These are phyloP conservation scores for Bryum argenteum DNA, from an alignment of 225 moss, liverwort and hornwort species.

Conservation along the genomic window DNA sequence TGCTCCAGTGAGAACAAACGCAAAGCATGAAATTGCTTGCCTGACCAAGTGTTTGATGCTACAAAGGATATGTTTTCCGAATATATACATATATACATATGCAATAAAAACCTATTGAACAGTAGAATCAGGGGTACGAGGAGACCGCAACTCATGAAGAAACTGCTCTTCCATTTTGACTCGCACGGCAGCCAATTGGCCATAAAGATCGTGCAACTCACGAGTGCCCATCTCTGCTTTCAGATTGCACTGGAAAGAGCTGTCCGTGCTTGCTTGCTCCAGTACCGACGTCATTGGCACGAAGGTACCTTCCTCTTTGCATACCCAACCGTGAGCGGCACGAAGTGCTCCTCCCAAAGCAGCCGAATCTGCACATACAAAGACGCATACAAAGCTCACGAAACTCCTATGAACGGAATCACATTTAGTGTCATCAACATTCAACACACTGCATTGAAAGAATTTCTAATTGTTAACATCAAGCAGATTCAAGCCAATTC, in stretches of 20 bases:
- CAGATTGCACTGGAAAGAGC: conserved; percentile 55
- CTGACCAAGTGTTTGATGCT: no score
- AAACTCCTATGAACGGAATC: not conserved
- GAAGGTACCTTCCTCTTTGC: conserved; percentile 42
- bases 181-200: conserved; percentile 49
- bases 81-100: no score
- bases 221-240: conserved; percentile 36
- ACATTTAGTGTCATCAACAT: not conserved
- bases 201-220: conserved; percentile 48
- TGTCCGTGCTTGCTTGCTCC: conserved; percentile 35
- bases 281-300: conserved; percentile 57
- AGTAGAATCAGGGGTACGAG: not conserved
- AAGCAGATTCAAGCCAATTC: not conserved
- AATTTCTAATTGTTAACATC: not conserved
- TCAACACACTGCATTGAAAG: not conserved
- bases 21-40: no score
- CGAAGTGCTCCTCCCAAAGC: conserved; percentile 89
- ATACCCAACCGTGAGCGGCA: conserved; percentile 85
- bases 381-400: no score
- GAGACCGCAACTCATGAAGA: conserved; percentile 32
- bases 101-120: no score
- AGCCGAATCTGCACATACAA: conserved; percentile 95
- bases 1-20: no score
- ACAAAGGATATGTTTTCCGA: no score
- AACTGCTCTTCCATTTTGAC: conserved; percentile 56